Conservation (phyloP, 208 protist genomes). For the Leishmania braziliensis region DNA sequence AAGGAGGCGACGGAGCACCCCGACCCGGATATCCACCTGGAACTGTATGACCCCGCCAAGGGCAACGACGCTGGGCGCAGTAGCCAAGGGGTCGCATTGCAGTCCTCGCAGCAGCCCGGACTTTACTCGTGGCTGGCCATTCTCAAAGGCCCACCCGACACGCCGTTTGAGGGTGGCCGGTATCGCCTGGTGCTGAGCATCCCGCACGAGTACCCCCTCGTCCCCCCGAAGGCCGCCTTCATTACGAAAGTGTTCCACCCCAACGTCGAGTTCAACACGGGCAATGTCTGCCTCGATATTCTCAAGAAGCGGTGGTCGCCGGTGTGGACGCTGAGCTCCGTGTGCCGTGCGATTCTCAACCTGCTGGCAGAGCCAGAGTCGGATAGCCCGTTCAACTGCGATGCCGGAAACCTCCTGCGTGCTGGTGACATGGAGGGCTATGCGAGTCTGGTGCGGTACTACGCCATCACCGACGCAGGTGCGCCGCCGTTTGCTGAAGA, state of each 20-base stretch:
- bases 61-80: neutral
- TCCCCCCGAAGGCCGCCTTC: conserved; percentile 78
- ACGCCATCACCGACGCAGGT: conserved; percentile 74
- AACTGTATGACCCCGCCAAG: conserved; percentile 34
- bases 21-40: conserved; percentile 57
- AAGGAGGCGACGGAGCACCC: conserved; percentile 43
- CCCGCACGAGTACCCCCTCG: conserved; percentile 88
- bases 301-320: conserved; percentile 89
- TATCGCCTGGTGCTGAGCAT: conserved; percentile 74
- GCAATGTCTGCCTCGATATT: conserved; percentile 92
- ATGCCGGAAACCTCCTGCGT: conserved; percentile 89
- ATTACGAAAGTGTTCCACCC: conserved; percentile 91
- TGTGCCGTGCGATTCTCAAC: conserved; percentile 83
- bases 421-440: conserved; percentile 73
- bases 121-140: conserved; percentile 72
- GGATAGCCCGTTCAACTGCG: conserved; percentile 91
- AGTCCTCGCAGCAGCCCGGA: conserved; percentile 2
- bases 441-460: conserved; percentile 61
- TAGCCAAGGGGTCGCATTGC: too few species aligned
- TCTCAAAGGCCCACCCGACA: conserved; percentile 74
- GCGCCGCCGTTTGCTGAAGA: conserved; percentile 52
- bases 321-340: conserved; percentile 87
- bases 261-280: conserved; percentile 88
- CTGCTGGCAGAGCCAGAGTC: conserved; percentile 81
- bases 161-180: conserved; percentile 73